Conservation (phyloP, 1,284 basidiomycete species). For the Pascua guehoae region DNA sequence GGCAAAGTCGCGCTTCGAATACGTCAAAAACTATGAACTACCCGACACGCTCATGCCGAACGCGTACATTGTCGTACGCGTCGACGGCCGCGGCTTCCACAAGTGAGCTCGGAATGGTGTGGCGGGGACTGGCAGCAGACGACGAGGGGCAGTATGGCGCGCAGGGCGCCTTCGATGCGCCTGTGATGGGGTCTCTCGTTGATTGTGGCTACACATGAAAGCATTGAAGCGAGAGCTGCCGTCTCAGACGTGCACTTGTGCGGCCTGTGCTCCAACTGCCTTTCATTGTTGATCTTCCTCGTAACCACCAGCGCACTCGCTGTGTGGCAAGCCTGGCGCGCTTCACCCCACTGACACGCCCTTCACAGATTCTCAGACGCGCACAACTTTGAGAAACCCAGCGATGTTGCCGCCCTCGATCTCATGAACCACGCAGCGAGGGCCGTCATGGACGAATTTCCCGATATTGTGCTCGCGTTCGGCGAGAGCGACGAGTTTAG, state of each 20-base stretch:
- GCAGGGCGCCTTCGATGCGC: too few species aligned
- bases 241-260: too few species aligned
- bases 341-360: constrained; percentile 1
- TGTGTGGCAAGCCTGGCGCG: too few species aligned
- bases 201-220: too few species aligned
- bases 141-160: too few species aligned
- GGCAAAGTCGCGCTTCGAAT: constrained; percentile 88
- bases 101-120: constrained; percentile 56
- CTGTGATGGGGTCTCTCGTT: too few species aligned
- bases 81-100: constrained; percentile 95
- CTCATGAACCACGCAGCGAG: constrained; percentile 91
- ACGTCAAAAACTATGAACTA: constrained; percentile 86
- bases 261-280: too few species aligned
- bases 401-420: constrained; percentile 77
- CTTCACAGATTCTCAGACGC: constrained; percentile 76
- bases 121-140: too few species aligned
- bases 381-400: constrained; percentile 84
- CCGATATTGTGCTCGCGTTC: constrained; percentile 80
- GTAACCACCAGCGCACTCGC: too few species aligned
- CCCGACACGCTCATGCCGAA: constrained; percentile 80
- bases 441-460: constrained; percentile 74
- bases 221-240: too few species aligned
- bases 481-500: constrained; percentile 98
- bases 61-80: constrained; percentile 77
- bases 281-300: too few species aligned